These are phyloP conservation scores for Dipteronia dyeriana DNA, from an alignment of 345 rosid species.

Conservation along the genomic window DNA sequence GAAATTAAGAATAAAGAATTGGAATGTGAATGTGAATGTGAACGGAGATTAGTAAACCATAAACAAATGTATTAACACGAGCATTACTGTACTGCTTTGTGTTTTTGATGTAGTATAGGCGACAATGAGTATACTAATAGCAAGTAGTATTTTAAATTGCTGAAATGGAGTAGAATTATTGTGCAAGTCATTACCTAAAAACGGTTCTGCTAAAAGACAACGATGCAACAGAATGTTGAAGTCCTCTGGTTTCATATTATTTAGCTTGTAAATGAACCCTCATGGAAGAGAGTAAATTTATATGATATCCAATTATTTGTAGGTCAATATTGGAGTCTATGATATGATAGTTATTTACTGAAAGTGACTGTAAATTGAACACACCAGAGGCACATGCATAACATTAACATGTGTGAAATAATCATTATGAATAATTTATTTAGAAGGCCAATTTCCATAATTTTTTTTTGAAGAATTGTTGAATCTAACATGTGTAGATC, in stretches of 20 bases:
- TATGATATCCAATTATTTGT: not conserved
- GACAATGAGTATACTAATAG: not conserved
- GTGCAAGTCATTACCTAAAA: not conserved
- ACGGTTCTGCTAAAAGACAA: not conserved
- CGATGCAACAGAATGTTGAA: not conserved
- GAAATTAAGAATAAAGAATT: not conserved
- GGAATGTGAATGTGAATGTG: not conserved
- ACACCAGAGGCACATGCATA: not conserved
- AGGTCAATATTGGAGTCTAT: not conserved
- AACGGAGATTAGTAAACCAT: not conserved
- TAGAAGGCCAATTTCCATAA: not conserved
- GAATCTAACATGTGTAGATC: conserved; percentile 5
- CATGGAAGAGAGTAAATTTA: not conserved
- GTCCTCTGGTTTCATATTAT: not conserved
- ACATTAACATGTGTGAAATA: not conserved
- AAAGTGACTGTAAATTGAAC: not conserved
- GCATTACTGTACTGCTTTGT: not conserved
- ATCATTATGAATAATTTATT: not conserved
- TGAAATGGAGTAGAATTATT: not conserved
- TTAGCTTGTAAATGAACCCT: not conserved
- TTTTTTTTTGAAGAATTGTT: not conserved
- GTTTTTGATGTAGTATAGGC: not conserved
- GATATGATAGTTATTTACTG: not conserved
- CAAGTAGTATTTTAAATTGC: not conserved
- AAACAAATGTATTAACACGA: not conserved